phyloP scores from a whole-genome alignment of 176 grass and related monocot genomes.

The Aegilops longissima region DNA sequence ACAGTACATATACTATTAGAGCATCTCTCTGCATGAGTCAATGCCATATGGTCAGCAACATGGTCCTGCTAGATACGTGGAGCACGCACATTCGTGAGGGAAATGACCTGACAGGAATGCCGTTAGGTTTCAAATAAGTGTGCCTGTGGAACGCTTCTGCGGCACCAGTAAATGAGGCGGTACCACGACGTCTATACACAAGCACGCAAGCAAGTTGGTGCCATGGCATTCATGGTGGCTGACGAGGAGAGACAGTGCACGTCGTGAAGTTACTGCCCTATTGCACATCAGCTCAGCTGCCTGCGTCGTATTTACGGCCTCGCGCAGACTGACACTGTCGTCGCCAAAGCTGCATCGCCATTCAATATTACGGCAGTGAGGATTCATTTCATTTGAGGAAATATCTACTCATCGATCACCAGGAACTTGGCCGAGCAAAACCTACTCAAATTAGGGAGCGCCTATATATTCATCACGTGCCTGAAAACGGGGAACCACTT shows the following conservation, averaged over 20 bases:
- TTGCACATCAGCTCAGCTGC: neutral
- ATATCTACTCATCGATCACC: neutral
- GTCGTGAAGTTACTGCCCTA: neutral
- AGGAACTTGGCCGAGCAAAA: neutral
- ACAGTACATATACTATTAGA: too few species aligned
- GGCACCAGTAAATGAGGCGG: neutral
- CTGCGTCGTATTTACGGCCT: neutral
- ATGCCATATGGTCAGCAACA: neutral
- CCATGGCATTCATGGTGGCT: constrained; percentile 9
- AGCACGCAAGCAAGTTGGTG: neutral
- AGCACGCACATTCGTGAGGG: neutral
- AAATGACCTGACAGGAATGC: neutral
- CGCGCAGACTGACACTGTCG: neutral
- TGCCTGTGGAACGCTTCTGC: neutral
- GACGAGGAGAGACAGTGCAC: neutral
- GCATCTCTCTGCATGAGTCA: neutral
- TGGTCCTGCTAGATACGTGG: neutral
- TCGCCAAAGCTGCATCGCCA: neutral
- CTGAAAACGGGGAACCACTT: too few species aligned
- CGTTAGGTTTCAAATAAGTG: constrained; percentile 10
- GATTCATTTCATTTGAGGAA: neutral
- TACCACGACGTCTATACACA: neutral
- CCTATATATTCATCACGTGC: too few species aligned
- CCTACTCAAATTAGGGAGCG: neutral
- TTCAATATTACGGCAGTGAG: neutral